Conservation (phyloP, 2,329 filamentous ascomycete genomes). For the Ceratocystis albifundus region DNA sequence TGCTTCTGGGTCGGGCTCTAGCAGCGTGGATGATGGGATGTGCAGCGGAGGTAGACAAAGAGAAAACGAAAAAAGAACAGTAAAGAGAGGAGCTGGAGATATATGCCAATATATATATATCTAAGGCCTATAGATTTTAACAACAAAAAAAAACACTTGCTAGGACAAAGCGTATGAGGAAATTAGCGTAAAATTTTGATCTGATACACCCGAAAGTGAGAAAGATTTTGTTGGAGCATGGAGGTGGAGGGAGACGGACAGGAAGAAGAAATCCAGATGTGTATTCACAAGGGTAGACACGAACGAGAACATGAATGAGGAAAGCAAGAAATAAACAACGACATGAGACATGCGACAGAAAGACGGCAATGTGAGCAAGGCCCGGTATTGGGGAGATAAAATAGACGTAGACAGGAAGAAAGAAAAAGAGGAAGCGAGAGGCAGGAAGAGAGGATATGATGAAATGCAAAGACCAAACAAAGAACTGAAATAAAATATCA, state of each 20-base stretch:
- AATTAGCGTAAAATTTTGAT: background rate
- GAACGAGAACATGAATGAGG: slow-evolving; percentile 6
- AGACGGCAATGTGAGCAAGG: background rate
- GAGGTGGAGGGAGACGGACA: background rate
- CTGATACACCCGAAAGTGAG: background rate
- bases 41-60: slow-evolving; percentile 26
- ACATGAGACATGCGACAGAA: background rate
- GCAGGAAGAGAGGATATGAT: slow-evolving; percentile 1
- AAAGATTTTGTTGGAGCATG: background rate
- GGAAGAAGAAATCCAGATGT: slow-evolving; percentile 1
- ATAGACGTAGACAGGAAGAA: background rate
- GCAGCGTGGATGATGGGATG: slow-evolving; percentile 21
- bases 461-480: background rate
- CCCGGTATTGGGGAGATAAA: slow-evolving; percentile 1
- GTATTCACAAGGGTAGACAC: background rate
- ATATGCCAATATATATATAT: background rate
- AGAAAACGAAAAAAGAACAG: slow-evolving; percentile 33
- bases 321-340: slow-evolving; percentile 5
- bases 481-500: slow-evolving; percentile 9
- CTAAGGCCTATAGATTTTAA: too few relatives aligned
- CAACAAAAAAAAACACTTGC: too few relatives aligned
- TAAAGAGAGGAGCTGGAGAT: slow-evolving; percentile 4
- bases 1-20: slow-evolving; percentile 17
- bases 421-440: too few relatives aligned
- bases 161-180: too few relatives aligned